phyloP scores from a whole-genome alignment of 106 monocot genomes.

The Acorus calamus region DNA sequence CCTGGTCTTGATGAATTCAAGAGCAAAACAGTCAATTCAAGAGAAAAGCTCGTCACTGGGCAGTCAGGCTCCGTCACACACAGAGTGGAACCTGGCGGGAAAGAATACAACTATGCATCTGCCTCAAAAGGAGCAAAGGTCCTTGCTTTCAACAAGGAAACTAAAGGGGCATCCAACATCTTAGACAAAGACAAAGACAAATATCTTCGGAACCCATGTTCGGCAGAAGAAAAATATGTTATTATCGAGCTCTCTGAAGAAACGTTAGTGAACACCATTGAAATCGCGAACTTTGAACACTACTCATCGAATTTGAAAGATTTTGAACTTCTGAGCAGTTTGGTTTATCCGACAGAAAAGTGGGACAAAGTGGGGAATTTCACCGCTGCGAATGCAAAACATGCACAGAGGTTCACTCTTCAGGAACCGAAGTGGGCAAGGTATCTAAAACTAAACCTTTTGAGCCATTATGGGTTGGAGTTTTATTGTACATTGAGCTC shows the following conservation, averaged over 20 bases:
- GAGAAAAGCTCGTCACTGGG: conserved; percentile 27
- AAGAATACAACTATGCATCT: conserved; percentile 88
- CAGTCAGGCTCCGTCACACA: conserved; percentile 40
- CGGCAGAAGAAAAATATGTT: conserved; percentile 72
- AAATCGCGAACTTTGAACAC: conserved; percentile 84
- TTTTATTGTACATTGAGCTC: conserved; percentile 83
- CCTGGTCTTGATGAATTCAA: conserved; percentile 71
- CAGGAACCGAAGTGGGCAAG: conserved; percentile 74
- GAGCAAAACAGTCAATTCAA: conserved; percentile 40
- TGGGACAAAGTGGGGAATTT: conserved; percentile 74
- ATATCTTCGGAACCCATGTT: conserved; percentile 87
- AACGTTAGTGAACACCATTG: conserved; percentile 65
- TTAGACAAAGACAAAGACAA: conserved; percentile 85
- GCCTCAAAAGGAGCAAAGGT: conserved; percentile 74
- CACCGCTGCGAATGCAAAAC: conserved; percentile 63
- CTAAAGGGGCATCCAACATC: conserved; percentile 79
- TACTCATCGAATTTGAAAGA: conserved; percentile 80
- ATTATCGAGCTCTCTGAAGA: conserved; percentile 88
- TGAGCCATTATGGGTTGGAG: conserved; percentile 79
- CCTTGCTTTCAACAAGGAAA: conserved; percentile 73
- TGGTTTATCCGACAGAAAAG: conserved; percentile 63
- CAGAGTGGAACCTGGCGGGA: conserved; percentile 67
- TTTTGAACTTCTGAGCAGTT: conserved; percentile 71
- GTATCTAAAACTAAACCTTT: conserved; percentile 61
- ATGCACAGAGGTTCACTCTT: conserved; percentile 61